Percentiles rank a stretch among this genome's conserved stretches.
Conservation (phyloP, 2,329 filamentous ascomycete species). For the Sporothrix curviconia region DNA sequence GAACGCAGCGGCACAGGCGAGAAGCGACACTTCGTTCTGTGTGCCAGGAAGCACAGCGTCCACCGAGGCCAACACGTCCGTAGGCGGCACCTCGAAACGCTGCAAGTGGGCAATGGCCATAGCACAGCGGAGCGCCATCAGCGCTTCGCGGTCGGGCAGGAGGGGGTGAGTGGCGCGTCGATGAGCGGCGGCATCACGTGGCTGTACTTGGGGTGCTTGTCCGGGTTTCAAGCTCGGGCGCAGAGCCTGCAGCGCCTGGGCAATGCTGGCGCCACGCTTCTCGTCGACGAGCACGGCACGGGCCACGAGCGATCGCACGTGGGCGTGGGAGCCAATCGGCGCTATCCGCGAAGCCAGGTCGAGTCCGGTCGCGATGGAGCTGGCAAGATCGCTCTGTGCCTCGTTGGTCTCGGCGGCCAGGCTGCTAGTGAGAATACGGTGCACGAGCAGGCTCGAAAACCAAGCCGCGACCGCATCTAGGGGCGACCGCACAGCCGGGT, state of each 20-base stretch:
- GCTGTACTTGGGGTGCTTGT: conserved; percentile 28
- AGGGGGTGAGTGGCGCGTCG: conserved; percentile 36
- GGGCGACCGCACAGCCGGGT: conserved; percentile 75
- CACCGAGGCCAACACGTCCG: conserved; percentile 42
- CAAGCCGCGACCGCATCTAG: conserved; percentile 87
- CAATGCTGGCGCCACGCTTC: conserved; percentile 50
- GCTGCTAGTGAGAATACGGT: conserved; percentile 59
- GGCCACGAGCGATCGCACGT: conserved; percentile 52
- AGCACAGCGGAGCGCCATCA: conserved; percentile 52
- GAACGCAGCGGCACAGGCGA: conserved; percentile 54
- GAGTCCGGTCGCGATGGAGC: too few relatives aligned
- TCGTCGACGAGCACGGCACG: conserved; percentile 50
- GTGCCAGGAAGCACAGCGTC: conserved; percentile 39
- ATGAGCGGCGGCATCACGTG: conserved; percentile 36
- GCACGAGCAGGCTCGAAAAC: conserved; percentile 72
- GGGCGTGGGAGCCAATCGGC: conserved; percentile 69
- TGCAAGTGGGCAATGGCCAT: conserved; percentile 55
- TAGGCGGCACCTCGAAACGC: conserved; percentile 35
- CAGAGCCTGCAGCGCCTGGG: conserved; percentile 48
- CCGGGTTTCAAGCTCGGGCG: conserved; percentile 33
- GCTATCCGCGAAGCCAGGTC: conserved; percentile 65
- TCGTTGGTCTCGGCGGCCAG: conserved; percentile 43
- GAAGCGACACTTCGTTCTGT: conserved; percentile 39
- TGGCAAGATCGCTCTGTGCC: too few relatives aligned
- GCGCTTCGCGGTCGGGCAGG: conserved; percentile 44